Percentiles rank a stretch among this genome's conserved stretches.
These are phyloP conservation scores for Solanum medicagineum DNA, from an alignment of 257 asterid genomes.

Conservation along the genomic window DNA sequence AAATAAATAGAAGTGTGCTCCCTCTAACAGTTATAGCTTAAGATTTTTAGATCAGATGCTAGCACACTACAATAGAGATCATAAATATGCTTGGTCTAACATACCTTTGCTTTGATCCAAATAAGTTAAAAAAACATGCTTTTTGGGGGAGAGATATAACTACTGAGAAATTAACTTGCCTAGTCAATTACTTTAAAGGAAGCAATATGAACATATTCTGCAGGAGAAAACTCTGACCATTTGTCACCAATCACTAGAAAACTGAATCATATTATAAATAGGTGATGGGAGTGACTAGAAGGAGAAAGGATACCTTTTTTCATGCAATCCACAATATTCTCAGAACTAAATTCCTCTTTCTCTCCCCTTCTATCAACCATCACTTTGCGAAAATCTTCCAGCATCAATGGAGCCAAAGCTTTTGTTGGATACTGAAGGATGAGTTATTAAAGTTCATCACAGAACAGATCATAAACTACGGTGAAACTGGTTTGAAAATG, in stretches of 20 bases:
- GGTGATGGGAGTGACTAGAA: neutral
- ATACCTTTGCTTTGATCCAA: neutral
- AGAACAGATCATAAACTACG: neutral
- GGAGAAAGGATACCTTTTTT: slow-evolving; percentile 43
- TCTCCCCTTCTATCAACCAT: slow-evolving; percentile 86
- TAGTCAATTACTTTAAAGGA: neutral
- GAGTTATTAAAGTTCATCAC: neutral
- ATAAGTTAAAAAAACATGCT: neutral
- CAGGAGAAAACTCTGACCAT: neutral
- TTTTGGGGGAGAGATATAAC: neutral
- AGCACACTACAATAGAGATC: neutral
- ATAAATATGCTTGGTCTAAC: neutral
- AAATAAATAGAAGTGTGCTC: neutral
- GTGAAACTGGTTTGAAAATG: neutral
- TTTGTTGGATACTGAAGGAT: slow-evolving; percentile 82
- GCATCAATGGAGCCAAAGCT: slow-evolving; percentile 83
- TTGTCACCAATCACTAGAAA: neutral
- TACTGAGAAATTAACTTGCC: neutral
- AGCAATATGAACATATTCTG: neutral
- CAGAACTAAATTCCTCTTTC: slow-evolving; percentile 59
- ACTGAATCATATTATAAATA: neutral
- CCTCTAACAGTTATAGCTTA: neutral
- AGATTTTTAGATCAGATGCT: neutral
- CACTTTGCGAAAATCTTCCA: slow-evolving; percentile 78
- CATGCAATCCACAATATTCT: slow-evolving; percentile 68